Percentiles rank a stretch among this genome's conserved stretches.
Conservation (phyloP, 2,329 filamentous ascomycete genomes). For the Scytalidium sp. region DNA sequence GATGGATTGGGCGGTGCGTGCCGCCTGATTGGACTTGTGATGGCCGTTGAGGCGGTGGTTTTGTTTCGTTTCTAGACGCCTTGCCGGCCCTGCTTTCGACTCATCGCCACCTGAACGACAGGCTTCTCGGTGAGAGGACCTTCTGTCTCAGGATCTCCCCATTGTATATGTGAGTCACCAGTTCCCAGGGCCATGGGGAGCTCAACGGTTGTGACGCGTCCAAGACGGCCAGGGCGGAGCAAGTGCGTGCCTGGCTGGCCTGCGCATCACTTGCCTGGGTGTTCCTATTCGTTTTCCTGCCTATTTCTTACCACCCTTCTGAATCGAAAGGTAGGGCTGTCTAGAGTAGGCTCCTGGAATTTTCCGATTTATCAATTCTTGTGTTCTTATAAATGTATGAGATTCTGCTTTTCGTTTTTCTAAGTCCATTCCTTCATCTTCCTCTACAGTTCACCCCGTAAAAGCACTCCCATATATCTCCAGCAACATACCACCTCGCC, state of each 20-base stretch:
- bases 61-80: background rate
- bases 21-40: too few species aligned
- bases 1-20: too few species aligned
- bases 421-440: too few species aligned
- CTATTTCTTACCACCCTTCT: too few species aligned
- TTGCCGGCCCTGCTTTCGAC: background rate
- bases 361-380: too few species aligned
- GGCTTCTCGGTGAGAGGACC: background rate
- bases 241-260: background rate
- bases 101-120: background rate
- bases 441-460: too few species aligned
- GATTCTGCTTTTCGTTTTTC: too few species aligned
- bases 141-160: background rate
- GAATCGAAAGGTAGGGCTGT: too few species aligned
- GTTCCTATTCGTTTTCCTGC: too few species aligned
- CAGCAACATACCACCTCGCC: background rate
- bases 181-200: background rate
- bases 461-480: background rate
- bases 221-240: background rate
- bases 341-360: too few species aligned
- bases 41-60: too few species aligned
- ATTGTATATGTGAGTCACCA: background rate
- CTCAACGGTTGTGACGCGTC: background rate
- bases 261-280: background rate
- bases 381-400: too few species aligned